phyloP scores from a whole-genome alignment of 352 stramenopile genomes.

The Pseudoperonospora humuli region DNA sequence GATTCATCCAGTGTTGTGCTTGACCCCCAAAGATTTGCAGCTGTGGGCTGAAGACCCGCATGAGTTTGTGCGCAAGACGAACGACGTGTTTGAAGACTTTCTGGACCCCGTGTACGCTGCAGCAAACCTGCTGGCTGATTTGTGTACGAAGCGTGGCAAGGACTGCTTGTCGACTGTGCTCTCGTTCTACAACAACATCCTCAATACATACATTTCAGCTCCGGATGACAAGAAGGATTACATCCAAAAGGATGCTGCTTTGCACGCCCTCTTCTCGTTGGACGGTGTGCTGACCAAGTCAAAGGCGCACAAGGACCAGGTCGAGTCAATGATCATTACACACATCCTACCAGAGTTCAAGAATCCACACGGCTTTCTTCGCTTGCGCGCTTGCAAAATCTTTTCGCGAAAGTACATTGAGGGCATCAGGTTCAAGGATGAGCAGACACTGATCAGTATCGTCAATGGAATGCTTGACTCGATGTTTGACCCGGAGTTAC shows the following conservation, averaged over 20 bases:
- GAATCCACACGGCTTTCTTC: slow-evolving; percentile 91
- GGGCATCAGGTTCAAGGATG: slow-evolving; percentile 86
- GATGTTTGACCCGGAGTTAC: slow-evolving; percentile 93
- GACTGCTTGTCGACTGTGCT: slow-evolving; percentile 91
- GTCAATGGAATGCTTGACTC: slow-evolving; percentile 78
- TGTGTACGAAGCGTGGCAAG: slow-evolving; percentile 93
- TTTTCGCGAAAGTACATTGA: slow-evolving; percentile 93
- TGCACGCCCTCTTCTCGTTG: slow-evolving; percentile 91
- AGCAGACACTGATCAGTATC: slow-evolving; percentile 77
- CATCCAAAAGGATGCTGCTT: slow-evolving; percentile 93
- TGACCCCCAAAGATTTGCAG: slow-evolving; percentile 90
- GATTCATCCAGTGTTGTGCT: slow-evolving; percentile 92
- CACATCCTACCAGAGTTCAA: slow-evolving; percentile 96
- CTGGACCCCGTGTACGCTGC: slow-evolving; percentile 92
- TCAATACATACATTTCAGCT: slow-evolving; percentile 82
- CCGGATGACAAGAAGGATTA: slow-evolving; percentile 84
- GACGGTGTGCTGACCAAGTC: slow-evolving; percentile 89
- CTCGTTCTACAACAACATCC: slow-evolving; percentile 88
- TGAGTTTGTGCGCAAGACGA: slow-evolving; percentile 96
- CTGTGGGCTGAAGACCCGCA: slow-evolving; percentile 95
- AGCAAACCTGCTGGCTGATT: slow-evolving; percentile 89
- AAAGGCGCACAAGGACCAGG: slow-evolving; percentile 89
- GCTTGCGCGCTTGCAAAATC: slow-evolving; percentile 93
- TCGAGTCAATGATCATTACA: slow-evolving; percentile 91
- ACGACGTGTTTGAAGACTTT: slow-evolving; percentile 97